A percentile compares a stretch with the other conserved stretches of the same genome.
These are phyloP conservation scores for Begonia fuchsioides DNA, from an alignment of 306 rosid species.

Conservation along the genomic window DNA sequence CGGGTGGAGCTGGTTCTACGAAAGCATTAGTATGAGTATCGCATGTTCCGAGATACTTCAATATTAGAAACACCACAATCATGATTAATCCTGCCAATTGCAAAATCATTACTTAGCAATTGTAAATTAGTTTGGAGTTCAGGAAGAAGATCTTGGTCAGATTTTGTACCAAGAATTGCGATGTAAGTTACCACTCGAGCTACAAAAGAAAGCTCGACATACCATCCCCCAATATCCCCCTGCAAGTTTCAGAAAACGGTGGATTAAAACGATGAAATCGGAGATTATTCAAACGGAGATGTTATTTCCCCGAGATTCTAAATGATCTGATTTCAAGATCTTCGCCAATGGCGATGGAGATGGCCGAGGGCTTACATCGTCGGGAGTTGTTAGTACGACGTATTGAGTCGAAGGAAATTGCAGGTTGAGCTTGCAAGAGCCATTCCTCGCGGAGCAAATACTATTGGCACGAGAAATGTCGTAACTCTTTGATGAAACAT, in stretches of 20 bases:
- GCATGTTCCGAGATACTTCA: slow-evolving; percentile 40
- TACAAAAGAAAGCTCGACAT: slow-evolving; percentile 29
- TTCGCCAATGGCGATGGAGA: too few relatives aligned
- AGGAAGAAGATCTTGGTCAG: not conserved
- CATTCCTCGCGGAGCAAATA: slow-evolving; percentile 33
- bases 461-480: slow-evolving; percentile 44
- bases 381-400: slow-evolving; percentile 32
- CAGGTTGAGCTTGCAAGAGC: slow-evolving; percentile 32
- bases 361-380: slow-evolving; percentile 44
- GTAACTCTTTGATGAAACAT: slow-evolving; percentile 48
- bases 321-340: too few relatives aligned
- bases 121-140: too few relatives aligned
- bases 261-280: too few relatives aligned
- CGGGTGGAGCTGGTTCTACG: slow-evolving; percentile 2
- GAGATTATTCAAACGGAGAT: too few relatives aligned
- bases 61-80: slow-evolving; percentile 16
- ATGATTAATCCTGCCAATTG: slow-evolving; percentile 25
- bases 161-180: slow-evolving; percentile 35
- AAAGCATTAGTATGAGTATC: slow-evolving; percentile 6
- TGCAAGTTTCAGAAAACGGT: slow-evolving; percentile 7
- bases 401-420: slow-evolving; percentile 37
- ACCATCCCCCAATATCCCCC: slow-evolving; percentile 28
- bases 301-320: too few relatives aligned
- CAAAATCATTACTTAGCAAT: too few relatives aligned
- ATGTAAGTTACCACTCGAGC: slow-evolving; percentile 34